These are phyloP conservation scores for Coemansia sp. DNA, from an alignment of 192 early-diverging fungal species.

Conservation along the genomic window DNA sequence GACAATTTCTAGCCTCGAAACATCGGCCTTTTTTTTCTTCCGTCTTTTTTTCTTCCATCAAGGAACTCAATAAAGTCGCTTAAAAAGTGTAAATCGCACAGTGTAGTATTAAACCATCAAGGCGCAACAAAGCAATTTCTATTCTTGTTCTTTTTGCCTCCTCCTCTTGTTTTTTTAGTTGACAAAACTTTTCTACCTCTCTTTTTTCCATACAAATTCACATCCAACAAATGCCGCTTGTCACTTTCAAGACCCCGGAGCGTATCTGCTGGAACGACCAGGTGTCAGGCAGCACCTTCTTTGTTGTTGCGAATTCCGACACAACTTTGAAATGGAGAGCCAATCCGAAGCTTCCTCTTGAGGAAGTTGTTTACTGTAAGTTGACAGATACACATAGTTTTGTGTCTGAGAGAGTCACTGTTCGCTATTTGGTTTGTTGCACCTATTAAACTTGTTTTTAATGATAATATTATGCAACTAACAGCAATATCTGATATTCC, in stretches of 20 bases:
- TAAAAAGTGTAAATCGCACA: too few species aligned
- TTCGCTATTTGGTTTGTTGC: too few species aligned
- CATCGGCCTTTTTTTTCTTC: too few species aligned
- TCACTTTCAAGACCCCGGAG: constrained; percentile 49
- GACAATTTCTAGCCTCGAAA: too few species aligned
- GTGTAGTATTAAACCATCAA: too few species aligned
- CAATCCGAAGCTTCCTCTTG: constrained; percentile 31
- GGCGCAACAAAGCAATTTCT: not conserved
- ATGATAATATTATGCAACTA: too few species aligned
- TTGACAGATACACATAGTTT: not conserved
- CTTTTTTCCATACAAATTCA: not conserved
- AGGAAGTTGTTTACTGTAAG: constrained; percentile 52
- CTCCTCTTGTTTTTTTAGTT: constrained; percentile 6
- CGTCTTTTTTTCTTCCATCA: too few species aligned
- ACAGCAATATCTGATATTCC: too few species aligned
- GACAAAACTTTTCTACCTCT: not conserved
- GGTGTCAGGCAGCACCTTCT: constrained; percentile 32
- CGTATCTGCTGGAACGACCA: constrained; percentile 51
- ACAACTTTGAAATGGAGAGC: constrained; percentile 43
- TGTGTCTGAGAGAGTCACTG: too few species aligned
- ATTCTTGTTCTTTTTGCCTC: not conserved
- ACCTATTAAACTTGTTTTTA: not conserved
- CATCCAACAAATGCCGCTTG: constrained; percentile 23
- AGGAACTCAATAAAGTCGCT: too few species aligned
- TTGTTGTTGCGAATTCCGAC: constrained; percentile 38